phyloP scores from a whole-genome alignment of 768 basidiomycete genomes.

The Tephrocybe sp. region DNA sequence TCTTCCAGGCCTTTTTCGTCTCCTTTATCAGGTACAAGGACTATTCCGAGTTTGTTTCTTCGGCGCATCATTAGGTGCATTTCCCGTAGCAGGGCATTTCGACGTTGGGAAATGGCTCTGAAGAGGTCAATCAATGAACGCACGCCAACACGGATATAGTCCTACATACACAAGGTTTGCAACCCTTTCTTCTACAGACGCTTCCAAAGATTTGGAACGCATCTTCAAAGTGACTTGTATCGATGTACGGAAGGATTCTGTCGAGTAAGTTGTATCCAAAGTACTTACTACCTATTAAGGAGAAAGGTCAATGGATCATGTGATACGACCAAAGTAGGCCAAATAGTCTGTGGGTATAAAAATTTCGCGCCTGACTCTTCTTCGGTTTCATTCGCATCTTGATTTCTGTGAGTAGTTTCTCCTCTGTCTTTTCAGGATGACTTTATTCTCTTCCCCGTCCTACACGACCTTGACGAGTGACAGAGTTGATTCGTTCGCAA shows the following conservation, averaged over 20 bases:
- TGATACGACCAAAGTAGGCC: not conserved
- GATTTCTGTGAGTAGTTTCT: too few relatives aligned
- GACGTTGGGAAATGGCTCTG: slow-evolving; percentile 62
- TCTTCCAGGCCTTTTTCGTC: slow-evolving; percentile 42
- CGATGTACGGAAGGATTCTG: not conserved
- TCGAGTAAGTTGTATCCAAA: not conserved
- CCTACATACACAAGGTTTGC: slow-evolving; percentile 41
- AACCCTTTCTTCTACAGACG: slow-evolving; percentile 43
- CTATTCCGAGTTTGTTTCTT: slow-evolving; percentile 43
- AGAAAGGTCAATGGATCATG: slow-evolving; percentile 7
- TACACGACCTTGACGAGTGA: slow-evolving; percentile 88
- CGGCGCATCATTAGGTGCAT: slow-evolving; percentile 67
- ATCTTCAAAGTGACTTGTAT: slow-evolving; percentile 2
- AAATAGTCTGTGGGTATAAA: not conserved
- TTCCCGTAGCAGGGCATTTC: slow-evolving; percentile 71
- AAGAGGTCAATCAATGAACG: slow-evolving; percentile 8
- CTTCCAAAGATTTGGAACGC: slow-evolving; percentile 25
- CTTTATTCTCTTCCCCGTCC: slow-evolving; percentile 90
- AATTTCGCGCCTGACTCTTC: too few relatives aligned
- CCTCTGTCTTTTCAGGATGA: too few relatives aligned
- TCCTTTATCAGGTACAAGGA: slow-evolving; percentile 37
- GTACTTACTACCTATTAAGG: slow-evolving; percentile 14
- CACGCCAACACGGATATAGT: not conserved
- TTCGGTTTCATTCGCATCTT: too few relatives aligned
- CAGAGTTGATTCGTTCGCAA: slow-evolving; percentile 79